A percentile compares a stretch with the other conserved stretches of the same genome.
Evolutionary conservation across 2,329 filamentous ascomycete species (phyloP).

Genomic region (Rachicladosporium sp.): DNA sequence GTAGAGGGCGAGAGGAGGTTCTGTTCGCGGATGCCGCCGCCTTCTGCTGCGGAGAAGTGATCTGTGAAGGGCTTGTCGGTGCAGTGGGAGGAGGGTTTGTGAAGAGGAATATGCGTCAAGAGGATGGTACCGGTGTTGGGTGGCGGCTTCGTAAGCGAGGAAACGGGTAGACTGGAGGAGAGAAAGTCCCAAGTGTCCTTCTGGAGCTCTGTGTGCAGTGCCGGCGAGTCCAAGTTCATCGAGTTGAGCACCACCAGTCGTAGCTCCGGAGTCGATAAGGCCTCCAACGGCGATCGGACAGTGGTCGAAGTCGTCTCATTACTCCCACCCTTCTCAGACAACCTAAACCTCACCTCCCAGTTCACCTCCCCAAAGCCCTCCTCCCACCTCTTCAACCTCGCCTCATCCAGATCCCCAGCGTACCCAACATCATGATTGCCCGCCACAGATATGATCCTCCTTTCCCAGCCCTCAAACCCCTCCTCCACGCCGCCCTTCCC

Average conservation of each 20-base stretch:
- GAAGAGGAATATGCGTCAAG: conserved; percentile 81
- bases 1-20: conserved; percentile 52
- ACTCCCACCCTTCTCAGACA: conserved; percentile 14
- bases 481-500: conserved; percentile 24
- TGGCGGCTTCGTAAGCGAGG: conserved; percentile 2
- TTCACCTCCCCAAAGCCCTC: conserved; percentile 74
- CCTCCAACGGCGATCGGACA: too few relatives aligned
- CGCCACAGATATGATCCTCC: conserved; percentile 72
- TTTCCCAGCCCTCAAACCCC: conserved; percentile 47
- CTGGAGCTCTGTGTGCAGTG: conserved; percentile 53
- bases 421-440: conserved; percentile 98
- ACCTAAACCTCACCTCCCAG: conserved; percentile 66
- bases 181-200: conserved; percentile 66
- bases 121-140: conserved; percentile 60
- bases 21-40: conserved; percentile 72
- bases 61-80: conserved; percentile 73
- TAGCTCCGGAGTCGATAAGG: conserved; percentile 47
- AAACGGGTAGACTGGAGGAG: conserved; percentile 4
- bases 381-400: conserved; percentile 70
- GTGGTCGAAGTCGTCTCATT: conserved; percentile 1
- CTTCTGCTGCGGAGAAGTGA: conserved; percentile 55
- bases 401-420: conserved; percentile 73
- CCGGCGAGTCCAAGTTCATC: conserved; percentile 85
- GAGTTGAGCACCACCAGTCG: conserved; percentile 80
- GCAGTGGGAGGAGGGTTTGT: conserved; percentile 73